phyloP scores from a whole-genome alignment of 805 yeast genomes.

The Candida yuanshanica region DNA sequence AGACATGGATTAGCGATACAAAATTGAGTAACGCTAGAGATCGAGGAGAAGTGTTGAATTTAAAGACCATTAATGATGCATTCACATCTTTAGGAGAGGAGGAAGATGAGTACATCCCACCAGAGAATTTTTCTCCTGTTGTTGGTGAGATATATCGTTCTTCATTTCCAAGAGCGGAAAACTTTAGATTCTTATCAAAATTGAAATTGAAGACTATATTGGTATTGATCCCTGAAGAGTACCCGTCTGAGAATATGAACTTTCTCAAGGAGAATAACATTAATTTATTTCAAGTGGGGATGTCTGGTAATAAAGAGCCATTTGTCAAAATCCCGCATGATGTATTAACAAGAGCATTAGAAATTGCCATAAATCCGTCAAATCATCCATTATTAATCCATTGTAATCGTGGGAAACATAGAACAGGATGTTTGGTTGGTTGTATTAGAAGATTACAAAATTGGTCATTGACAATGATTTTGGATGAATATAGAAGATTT shows the following conservation, averaged over 20 bases:
- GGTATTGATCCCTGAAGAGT: slow-evolving; percentile 86
- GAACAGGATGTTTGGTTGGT: slow-evolving; percentile 96
- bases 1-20: neutral
- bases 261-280: slow-evolving; percentile 61
- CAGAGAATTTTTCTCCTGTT: slow-evolving; percentile 90
- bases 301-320: slow-evolving; percentile 95
- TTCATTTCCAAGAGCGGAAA: slow-evolving; percentile 84
- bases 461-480: slow-evolving; percentile 91
- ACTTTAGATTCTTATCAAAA: slow-evolving; percentile 61
- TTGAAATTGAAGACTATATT: slow-evolving; percentile 68
- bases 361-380: slow-evolving; percentile 72
- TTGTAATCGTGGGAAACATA: slow-evolving; percentile 93
- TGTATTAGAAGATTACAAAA: slow-evolving; percentile 82
- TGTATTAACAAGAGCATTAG: slow-evolving; percentile 71
- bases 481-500: slow-evolving; percentile 91
- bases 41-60: neutral
- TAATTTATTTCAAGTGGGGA: slow-evolving; percentile 76
- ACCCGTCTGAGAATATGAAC: slow-evolving; percentile 69
- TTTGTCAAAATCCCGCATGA: slow-evolving; percentile 71
- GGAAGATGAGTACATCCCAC: slow-evolving; percentile 40
- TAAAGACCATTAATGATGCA: slow-evolving; percentile 17
- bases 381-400: slow-evolving; percentile 92
- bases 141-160: slow-evolving; percentile 75
- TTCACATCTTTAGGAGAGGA: slow-evolving; percentile 3
- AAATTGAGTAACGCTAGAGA: neutral